phyloP scores from a whole-genome alignment of 495 filamentous ascomycete species.

The Geopyxis carbonaria region DNA sequence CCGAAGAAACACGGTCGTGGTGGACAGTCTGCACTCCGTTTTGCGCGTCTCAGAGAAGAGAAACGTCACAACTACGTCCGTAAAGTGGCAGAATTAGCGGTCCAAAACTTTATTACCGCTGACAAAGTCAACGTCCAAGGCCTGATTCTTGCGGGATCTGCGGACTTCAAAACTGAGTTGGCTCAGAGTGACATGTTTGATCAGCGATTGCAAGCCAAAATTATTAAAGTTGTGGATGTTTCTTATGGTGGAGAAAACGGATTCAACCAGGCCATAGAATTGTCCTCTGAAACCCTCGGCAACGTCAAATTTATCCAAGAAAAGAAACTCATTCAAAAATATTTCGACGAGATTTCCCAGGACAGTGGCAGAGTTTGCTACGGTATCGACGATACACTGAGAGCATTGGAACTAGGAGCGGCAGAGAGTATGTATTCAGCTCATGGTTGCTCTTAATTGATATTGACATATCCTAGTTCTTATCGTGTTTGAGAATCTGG shows the following conservation, averaged over 20 bases:
- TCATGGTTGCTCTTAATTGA: background rate
- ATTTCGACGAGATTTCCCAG: slow-evolving; percentile 97
- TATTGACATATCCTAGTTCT: slow-evolving; percentile 30
- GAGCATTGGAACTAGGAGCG: slow-evolving; percentile 90
- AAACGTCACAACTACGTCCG: slow-evolving; percentile 99
- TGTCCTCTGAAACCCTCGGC: slow-evolving; percentile 85
- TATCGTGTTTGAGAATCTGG: slow-evolving; percentile 96
- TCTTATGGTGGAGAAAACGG: slow-evolving; percentile 98
- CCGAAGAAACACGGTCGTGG: slow-evolving; percentile 99
- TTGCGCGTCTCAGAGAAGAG: slow-evolving; percentile 96
- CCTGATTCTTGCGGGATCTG: slow-evolving; percentile 85
- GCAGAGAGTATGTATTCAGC: slow-evolving; percentile 44
- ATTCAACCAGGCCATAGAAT: slow-evolving; percentile 97
- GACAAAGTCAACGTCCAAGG: slow-evolving; percentile 97
- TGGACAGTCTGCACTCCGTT: slow-evolving; percentile 97
- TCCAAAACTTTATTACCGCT: slow-evolving; percentile 94
- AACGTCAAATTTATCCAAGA: slow-evolving; percentile 99
- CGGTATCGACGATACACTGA: slow-evolving; percentile 91
- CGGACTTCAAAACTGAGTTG: slow-evolving; percentile 98
- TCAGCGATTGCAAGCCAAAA: slow-evolving; percentile 71
- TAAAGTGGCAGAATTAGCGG: slow-evolving; percentile 92
- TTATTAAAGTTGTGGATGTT: slow-evolving; percentile 97
- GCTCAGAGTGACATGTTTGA: slow-evolving; percentile 98
- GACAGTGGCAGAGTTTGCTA: slow-evolving; percentile 94
- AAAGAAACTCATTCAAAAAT: slow-evolving; percentile 96